Percentiles rank a stretch among this genome's conserved stretches.
Evolutionary conservation across 2,329 filamentous ascomycete genomes (phyloP).

Genomic region (Talaromyces sp.): DNA sequence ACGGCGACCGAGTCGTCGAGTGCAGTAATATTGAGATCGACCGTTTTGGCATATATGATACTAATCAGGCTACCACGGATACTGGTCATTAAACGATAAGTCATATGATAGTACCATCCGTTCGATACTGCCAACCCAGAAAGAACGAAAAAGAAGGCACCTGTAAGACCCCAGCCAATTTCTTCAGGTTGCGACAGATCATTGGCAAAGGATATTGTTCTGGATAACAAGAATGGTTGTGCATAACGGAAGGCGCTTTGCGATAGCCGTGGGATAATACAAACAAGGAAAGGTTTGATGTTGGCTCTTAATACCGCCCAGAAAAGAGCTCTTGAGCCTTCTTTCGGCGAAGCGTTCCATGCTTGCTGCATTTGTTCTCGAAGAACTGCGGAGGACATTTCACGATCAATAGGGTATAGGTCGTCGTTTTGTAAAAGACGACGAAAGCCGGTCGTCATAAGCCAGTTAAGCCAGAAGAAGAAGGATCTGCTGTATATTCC

Average conservation of each 20-base stretch:
- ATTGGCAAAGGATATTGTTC: conserved; percentile 22
- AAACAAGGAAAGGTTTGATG: conserved; percentile 3
- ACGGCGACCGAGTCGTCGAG: conserved; percentile 38
- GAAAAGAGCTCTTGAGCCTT: conserved; percentile 11
- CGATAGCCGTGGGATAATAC: conserved; percentile 21
- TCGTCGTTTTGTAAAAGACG: background rate
- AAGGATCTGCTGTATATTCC: conserved; percentile 43
- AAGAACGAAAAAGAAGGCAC: conserved; percentile 44
- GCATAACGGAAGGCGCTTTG: conserved; percentile 25
- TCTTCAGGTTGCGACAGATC: conserved; percentile 25
- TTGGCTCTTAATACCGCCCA: conserved; percentile 14
- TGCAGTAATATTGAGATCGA: conserved; percentile 30
- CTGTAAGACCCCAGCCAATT: conserved; percentile 43
- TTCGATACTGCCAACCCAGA: conserved; percentile 42
- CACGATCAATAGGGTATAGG: conserved; percentile 14
- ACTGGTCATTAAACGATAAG: conserved; percentile 43
- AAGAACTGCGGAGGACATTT: conserved; percentile 13
- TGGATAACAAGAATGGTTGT: conserved; percentile 28
- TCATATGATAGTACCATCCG: conserved; percentile 41
- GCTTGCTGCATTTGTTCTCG: conserved; percentile 4
- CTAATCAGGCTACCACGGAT: conserved; percentile 44
- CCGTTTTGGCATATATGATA: conserved; percentile 48
- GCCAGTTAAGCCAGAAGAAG: conserved; percentile 50
- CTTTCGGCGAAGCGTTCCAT: background rate
- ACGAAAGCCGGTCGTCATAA: conserved; percentile 45